Evolutionary conservation across 1,284 basidiomycete genomes (phyloP).

Genomic region (Naganishia cerealis): DNA sequence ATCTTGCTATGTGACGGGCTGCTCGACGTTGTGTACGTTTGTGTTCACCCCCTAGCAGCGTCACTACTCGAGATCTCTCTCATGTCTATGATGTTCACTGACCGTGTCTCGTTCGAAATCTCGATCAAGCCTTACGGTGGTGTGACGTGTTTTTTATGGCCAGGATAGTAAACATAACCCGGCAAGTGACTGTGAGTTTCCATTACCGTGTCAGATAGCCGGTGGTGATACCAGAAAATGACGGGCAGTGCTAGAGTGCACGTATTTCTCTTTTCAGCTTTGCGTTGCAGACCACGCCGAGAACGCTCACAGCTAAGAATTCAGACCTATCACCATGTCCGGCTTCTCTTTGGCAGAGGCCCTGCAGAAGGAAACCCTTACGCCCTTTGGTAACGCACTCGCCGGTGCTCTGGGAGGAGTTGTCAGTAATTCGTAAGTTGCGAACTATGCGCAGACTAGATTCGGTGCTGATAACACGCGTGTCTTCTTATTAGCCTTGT

Average conservation of each 20-base stretch:
- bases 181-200: constrained; percentile 8
- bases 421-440: constrained; percentile 83
- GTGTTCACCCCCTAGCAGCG: too few species aligned
- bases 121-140: constrained; percentile 1
- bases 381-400: constrained; percentile 87
- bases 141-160: not conserved
- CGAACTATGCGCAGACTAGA: not conserved
- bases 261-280: not conserved
- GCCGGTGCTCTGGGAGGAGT: constrained; percentile 93
- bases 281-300: not conserved
- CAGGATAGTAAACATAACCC: constrained; percentile 11
- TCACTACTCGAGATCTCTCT: not conserved
- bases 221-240: not conserved
- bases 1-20: not conserved
- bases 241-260: not conserved
- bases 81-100: not conserved
- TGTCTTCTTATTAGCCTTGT: constrained; percentile 64
- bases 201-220: constrained; percentile 20
- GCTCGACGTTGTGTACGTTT: not conserved
- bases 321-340: constrained; percentile 4
- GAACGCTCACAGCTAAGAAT: not conserved
- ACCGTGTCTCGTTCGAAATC: constrained; percentile 27
- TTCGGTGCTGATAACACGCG: not conserved
- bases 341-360: constrained; percentile 25
- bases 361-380: constrained; percentile 60